These are phyloP conservation scores for Agrocybe praecox DNA, from an alignment of 768 basidiomycete species.

Conservation along the genomic window DNA sequence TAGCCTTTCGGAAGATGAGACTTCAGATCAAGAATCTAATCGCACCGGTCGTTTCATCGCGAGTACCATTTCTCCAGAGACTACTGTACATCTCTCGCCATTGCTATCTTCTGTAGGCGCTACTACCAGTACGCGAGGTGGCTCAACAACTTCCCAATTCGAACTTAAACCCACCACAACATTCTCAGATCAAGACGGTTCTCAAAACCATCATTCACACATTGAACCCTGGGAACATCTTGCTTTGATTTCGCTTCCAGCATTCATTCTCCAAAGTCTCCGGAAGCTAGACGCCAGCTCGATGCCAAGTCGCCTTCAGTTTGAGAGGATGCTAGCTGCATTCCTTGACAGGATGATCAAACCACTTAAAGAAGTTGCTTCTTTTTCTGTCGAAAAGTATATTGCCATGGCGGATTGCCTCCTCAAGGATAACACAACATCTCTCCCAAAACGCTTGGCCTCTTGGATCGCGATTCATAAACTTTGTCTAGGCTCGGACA, in stretches of 20 bases:
- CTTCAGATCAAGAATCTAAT: conserved; percentile 23
- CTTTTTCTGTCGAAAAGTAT: conserved; percentile 57
- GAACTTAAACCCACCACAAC: conserved; percentile 47
- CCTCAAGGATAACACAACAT: conserved; percentile 39
- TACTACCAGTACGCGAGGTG: background rate
- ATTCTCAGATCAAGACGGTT: conserved; percentile 37
- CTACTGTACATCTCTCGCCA: conserved; percentile 3
- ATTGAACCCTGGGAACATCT: conserved; percentile 64
- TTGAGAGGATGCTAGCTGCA: conserved; percentile 48
- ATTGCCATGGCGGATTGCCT: conserved; percentile 51
- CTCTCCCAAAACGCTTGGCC: conserved; percentile 38
- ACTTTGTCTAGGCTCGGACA: conserved; percentile 61
- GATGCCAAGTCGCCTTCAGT: conserved; percentile 58
- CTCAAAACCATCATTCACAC: conserved; percentile 39
- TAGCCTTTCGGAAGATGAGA: conserved; percentile 22
- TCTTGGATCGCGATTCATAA: conserved; percentile 65
- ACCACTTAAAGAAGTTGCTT: conserved; percentile 62
- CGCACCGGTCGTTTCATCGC: conserved; percentile 35
- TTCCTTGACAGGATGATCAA: conserved; percentile 55
- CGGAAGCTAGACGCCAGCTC: conserved; percentile 52
- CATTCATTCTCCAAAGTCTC: conserved; percentile 57
- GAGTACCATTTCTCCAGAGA: conserved; percentile 23
- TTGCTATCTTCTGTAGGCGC: conserved; percentile 12
- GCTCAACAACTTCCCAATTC: conserved; percentile 34
- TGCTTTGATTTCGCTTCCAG: conserved; percentile 62